Evolutionary conservation across 2,329 filamentous ascomycete species (phyloP).

Genomic region (Triangularia verruculosa): DNA sequence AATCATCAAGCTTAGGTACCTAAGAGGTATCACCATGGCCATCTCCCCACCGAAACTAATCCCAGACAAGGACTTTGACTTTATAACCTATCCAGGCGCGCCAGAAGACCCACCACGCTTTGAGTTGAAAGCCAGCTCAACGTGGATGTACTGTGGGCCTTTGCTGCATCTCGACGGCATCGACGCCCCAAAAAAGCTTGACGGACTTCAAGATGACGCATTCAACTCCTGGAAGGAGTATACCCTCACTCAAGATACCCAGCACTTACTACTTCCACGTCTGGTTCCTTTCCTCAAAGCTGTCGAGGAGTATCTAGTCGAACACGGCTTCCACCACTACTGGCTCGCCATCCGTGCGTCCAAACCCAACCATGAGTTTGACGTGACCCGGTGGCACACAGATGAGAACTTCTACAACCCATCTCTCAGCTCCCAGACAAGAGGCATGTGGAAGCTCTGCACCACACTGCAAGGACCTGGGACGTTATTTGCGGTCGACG

Average conservation of each 20-base stretch:
- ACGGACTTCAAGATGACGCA: neutral
- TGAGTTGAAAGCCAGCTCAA: neutral
- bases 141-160: neutral
- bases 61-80: neutral
- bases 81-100: neutral
- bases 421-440: neutral
- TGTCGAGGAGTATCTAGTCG: slow-evolving; percentile 3
- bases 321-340: slow-evolving; percentile 11
- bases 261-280: neutral
- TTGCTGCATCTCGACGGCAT: neutral
- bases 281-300: slow-evolving; percentile 8
- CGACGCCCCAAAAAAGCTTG: no score
- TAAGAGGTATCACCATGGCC: neutral
- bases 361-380: slow-evolving; percentile 8
- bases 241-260: neutral
- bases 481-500: slow-evolving; percentile 12
- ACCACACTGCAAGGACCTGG: slow-evolving; percentile 11
- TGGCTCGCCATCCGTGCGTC: slow-evolving; percentile 16
- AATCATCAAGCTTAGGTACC: neutral
- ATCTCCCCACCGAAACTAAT: neutral
- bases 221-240: neutral
- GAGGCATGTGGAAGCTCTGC: slow-evolving; percentile 15
- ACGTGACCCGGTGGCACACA: slow-evolving; percentile 15
- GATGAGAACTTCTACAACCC: slow-evolving; percentile 16
- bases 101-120: neutral